These are phyloP conservation scores for Protomyces lactucae-debilis DNA, from an alignment of 1,139 yeast species.

Conservation along the genomic window DNA sequence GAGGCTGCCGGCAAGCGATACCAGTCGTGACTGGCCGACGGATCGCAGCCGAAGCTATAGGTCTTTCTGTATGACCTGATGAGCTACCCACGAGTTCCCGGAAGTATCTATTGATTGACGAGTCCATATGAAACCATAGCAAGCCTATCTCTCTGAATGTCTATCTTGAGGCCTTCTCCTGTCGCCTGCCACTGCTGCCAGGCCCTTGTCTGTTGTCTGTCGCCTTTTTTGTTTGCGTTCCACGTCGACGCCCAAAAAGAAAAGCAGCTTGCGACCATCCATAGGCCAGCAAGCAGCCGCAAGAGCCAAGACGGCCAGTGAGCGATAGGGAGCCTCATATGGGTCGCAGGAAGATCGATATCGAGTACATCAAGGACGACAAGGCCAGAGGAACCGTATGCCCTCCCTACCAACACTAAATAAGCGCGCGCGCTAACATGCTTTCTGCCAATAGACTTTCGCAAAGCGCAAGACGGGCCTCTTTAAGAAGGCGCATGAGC, in stretches of 20 bases:
- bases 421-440: neutral
- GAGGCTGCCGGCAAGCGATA: slow-evolving; percentile 77
- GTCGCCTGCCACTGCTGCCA: too few species aligned
- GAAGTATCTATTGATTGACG: too few species aligned
- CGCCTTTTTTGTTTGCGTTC: too few species aligned
- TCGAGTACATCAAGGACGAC: slow-evolving; percentile 85
- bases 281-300: too few species aligned
- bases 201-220: too few species aligned
- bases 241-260: too few species aligned
- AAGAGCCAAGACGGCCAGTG: too few species aligned
- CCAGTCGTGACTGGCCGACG: neutral
- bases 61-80: neutral
- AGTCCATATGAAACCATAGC: too few species aligned
- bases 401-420: neutral
- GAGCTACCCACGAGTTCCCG: too few species aligned
- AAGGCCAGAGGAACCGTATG: slow-evolving; percentile 56
- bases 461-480: slow-evolving; percentile 92
- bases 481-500: slow-evolving; percentile 92
- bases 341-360: slow-evolving; percentile 97
- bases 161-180: too few species aligned
- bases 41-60: neutral
- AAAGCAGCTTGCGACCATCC: too few species aligned
- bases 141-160: too few species aligned
- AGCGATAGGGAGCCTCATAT: slow-evolving; percentile 40
- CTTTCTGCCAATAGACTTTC: slow-evolving; percentile 52